Conservation (phyloP, 805 yeast species). For the Starmerella apis region DNA sequence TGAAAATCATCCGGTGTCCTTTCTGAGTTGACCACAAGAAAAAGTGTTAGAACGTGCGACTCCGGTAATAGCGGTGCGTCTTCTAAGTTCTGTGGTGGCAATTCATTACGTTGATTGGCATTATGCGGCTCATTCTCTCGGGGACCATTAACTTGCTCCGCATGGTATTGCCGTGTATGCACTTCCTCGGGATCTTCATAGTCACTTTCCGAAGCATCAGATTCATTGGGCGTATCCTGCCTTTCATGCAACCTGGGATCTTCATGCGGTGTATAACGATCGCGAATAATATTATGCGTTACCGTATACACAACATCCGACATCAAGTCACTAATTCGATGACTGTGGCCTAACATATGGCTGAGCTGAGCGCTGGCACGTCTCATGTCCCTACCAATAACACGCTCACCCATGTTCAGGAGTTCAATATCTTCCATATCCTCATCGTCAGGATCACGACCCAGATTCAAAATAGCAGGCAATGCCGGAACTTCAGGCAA, state of each 20-base stretch:
- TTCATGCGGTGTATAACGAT: not conserved
- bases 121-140: not conserved
- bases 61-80: not conserved
- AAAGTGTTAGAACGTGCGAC: not conserved
- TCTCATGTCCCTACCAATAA: not conserved
- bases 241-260: not conserved
- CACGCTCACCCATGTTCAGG: not conserved
- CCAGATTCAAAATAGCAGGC: not conserved
- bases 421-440: not conserved
- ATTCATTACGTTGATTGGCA: not conserved
- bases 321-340: not conserved
- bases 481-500: not conserved
- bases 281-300: not conserved
- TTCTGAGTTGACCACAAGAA: not conserved
- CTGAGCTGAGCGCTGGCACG: not conserved
- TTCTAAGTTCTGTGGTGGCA: not conserved
- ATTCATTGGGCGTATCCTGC: not conserved
- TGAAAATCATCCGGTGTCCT: not conserved
- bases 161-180: not conserved
- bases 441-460: not conserved
- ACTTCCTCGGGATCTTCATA: not conserved
- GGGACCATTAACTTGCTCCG: too few relatives aligned
- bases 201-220: not conserved
- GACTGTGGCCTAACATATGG: not conserved
- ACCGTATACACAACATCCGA: not conserved